These are phyloP conservation scores for Isatis tinctoria DNA, from an alignment of 345 rosid genomes.

Conservation along the genomic window DNA sequence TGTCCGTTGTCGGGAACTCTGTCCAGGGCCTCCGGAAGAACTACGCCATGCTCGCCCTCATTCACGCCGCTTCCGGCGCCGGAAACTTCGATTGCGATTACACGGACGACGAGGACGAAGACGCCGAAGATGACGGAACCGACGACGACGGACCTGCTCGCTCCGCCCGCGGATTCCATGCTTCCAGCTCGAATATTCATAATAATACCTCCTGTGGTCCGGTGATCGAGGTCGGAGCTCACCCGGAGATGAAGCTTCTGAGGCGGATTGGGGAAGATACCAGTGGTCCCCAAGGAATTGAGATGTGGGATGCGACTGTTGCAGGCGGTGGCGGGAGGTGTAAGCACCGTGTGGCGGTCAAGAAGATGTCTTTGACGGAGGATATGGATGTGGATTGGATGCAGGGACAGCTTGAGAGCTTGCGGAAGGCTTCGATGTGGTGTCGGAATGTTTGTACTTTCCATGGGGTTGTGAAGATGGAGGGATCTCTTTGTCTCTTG, in stretches of 20 bases:
- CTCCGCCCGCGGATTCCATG: constrained; percentile 45
- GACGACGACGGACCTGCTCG: constrained; percentile 32
- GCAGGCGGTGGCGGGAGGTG: constrained; percentile 50
- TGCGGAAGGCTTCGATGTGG: constrained; percentile 82
- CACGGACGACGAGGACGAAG: constrained; percentile 69
- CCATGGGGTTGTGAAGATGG: constrained; percentile 77
- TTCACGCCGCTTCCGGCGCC: constrained; percentile 44
- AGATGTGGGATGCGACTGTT: constrained; percentile 70
- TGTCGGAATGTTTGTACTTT: constrained; percentile 90
- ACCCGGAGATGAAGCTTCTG: constrained; percentile 61
- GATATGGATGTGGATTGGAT: constrained; percentile 82
- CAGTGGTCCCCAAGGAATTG: constrained; percentile 45
- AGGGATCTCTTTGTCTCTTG: constrained; percentile 58
- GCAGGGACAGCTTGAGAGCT: constrained; percentile 67
- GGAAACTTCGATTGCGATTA: constrained; percentile 62
- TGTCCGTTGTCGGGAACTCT: constrained; percentile 88
- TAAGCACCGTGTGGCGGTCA: constrained; percentile 65
- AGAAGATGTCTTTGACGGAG: constrained; percentile 61
- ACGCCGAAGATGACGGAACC: constrained; percentile 29
- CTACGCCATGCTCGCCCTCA: constrained; percentile 72
- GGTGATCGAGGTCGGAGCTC: constrained; percentile 71
- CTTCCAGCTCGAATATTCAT: constrained; percentile 44
- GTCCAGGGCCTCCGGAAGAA: constrained; percentile 82
- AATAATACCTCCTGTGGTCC: constrained; percentile 54
- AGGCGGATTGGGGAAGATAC: constrained; percentile 59